A percentile compares a stretch with the other conserved stretches of the same genome.
Conservation (phyloP, 2,329 filamentous ascomycete species). For the Penicillium digitatum region DNA sequence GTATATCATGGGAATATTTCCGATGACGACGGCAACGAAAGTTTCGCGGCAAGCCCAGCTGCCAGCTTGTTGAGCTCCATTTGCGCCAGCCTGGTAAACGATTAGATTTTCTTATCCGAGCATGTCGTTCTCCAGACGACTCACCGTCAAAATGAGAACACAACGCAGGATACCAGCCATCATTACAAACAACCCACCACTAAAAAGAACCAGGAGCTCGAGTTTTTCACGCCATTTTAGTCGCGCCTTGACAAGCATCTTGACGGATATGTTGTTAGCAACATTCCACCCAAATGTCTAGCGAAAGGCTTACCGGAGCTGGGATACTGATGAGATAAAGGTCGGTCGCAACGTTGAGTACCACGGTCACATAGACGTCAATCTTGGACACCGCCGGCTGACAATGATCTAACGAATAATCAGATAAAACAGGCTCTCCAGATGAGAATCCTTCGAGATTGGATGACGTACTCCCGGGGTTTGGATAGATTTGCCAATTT, state of each 20-base stretch:
- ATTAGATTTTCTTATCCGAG: not conserved
- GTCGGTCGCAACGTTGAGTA: constrained; percentile 55
- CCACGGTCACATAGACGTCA: constrained; percentile 51
- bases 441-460: not conserved
- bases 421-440: not conserved
- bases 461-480: constrained; percentile 51
- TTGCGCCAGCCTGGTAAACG: constrained; percentile 29
- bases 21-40: constrained; percentile 45
- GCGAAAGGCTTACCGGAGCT: constrained; percentile 44
- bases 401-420: constrained; percentile 39
- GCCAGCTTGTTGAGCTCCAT: constrained; percentile 41
- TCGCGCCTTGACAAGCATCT: constrained; percentile 54
- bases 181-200: constrained; percentile 55
- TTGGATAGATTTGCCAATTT: constrained; percentile 58
- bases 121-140: not conserved
- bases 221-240: constrained; percentile 51
- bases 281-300: not conserved
- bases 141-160: constrained; percentile 48
- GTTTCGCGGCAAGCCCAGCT: constrained; percentile 47
- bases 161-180: constrained; percentile 53
- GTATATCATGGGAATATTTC: constrained; percentile 45
- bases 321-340: constrained; percentile 59
- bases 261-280: not conserved
- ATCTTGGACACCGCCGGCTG: constrained; percentile 51
- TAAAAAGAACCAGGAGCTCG: constrained; percentile 53